These are phyloP conservation scores for Mrakia blollopis DNA, from an alignment of 768 basidiomycete species.

Conservation along the genomic window DNA sequence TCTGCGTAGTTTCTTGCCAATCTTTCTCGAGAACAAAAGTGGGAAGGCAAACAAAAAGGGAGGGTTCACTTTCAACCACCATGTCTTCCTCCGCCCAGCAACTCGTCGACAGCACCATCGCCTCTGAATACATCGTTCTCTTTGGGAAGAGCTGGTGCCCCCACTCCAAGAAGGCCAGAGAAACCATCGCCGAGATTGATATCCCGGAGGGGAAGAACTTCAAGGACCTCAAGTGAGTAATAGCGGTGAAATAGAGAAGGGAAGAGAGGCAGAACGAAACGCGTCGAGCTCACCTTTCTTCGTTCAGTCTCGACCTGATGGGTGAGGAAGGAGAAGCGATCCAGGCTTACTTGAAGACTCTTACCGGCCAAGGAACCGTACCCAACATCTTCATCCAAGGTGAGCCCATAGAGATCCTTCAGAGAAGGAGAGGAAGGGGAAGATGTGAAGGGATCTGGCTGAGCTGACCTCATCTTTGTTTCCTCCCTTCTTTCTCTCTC, in stretches of 20 bases:
- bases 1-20: no score
- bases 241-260: background rate
- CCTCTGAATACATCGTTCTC: constrained; percentile 53
- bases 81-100: background rate
- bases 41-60: no score
- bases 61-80: background rate
- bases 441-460: no score
- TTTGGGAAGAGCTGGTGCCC: constrained; percentile 52
- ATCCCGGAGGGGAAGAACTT: constrained; percentile 34
- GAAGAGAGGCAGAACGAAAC: background rate
- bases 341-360: constrained; percentile 59
- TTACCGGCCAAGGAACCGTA: constrained; percentile 66
- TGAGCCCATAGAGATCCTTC: no score
- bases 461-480: background rate
- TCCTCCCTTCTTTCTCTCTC: background rate
- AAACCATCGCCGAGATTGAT: constrained; percentile 45
- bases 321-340: constrained; percentile 62
- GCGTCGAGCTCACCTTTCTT: background rate
- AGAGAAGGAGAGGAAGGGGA: background rate
- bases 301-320: constrained; percentile 33
- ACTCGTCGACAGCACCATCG: constrained; percentile 49
- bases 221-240: constrained; percentile 37
- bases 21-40: no score
- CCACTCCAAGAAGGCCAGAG: constrained; percentile 53
- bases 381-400: constrained; percentile 64